Percentiles rank a stretch among this genome's conserved stretches.
Evolutionary conservation across 106 monocot species (phyloP).

Genomic region (Acorus calamus): DNA sequence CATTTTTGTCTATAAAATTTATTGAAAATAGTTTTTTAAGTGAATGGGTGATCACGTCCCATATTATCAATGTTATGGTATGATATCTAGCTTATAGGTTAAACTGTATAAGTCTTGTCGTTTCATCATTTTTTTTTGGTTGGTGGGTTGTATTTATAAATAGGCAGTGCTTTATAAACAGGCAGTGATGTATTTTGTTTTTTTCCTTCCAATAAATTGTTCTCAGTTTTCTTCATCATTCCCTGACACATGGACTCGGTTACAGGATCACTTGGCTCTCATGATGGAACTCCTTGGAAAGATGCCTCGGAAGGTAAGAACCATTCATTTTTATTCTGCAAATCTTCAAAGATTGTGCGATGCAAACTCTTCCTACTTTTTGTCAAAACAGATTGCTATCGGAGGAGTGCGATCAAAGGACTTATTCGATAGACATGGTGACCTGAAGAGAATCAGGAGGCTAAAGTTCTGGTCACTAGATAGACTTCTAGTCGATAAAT

Average conservation of each 20-base stretch:
- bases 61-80: no score
- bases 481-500: neutral
- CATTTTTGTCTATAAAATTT: no score
- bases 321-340: no score
- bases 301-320: constrained; percentile 4
- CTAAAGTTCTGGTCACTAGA: constrained; percentile 2
- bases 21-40: no score
- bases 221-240: no score
- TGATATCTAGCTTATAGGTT: no score
- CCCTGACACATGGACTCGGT: neutral
- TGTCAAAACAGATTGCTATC: constrained; percentile 1
- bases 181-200: no score
- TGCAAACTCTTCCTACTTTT: neutral
- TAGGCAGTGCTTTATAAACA: no score
- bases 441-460: neutral
- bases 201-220: neutral
- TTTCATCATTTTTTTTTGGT: no score
- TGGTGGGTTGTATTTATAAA: no score
- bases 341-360: neutral
- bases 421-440: constrained; percentile 1
- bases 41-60: no score
- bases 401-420: neutral
- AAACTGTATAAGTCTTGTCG: no score
- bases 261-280: constrained; percentile 6
- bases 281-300: constrained; percentile 6